Evolutionary conservation across 2,329 filamentous ascomycete genomes (phyloP), one percentile per base, ranked within the genome.

Genomic region (Penicillium sp.): DNA sequence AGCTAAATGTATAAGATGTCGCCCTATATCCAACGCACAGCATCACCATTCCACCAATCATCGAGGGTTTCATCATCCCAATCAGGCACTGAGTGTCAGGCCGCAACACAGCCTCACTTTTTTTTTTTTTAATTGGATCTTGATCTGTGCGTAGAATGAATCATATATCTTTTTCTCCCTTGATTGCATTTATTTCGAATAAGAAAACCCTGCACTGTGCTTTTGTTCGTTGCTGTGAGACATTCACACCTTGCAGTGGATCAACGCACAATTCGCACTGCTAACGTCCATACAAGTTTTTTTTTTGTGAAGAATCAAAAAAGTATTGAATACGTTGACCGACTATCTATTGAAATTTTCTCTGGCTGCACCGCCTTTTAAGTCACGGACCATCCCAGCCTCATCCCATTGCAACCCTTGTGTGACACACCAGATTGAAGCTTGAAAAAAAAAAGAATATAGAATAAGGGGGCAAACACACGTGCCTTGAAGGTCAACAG

Each of bases 81-180:
- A 66, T 66, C 63, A 66, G 63, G 64, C 64, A 66, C 59, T 53
- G 53, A 55, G 60, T 39, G 35, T 66, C 64, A 66, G 64, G 63
- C 64, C 63, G 64, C 62, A 66, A 65, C 62, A 60, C 64, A 64
- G 56, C 55, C 49, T 61, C 45, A 48, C 33, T 54, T 56, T 52
- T 55, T 56, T 55, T 55, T 52, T 44, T 55, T 53, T 47, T 33
- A 45, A 39, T 41, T 45, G 31, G 44, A 31, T 45, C 39, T 56
- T 58, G 52, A 65, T 63, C 61, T 65, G 61, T 65, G 61, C 63
- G 63, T 58, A 50, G 41, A 47, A 57, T 57, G 48, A 54, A 59
- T 55, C 26, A 26, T 41, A 46, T 50, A 14, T 19, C 13, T 49
- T 39, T 39, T 50, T 55, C 33, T 44, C 44, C 43, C 46, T 55